A percentile compares a stretch with the other conserved stretches of the same genome.
Conservation (phyloP, 1,284 basidiomycete genomes). For the Phylloboletellus chloephorus region DNA sequence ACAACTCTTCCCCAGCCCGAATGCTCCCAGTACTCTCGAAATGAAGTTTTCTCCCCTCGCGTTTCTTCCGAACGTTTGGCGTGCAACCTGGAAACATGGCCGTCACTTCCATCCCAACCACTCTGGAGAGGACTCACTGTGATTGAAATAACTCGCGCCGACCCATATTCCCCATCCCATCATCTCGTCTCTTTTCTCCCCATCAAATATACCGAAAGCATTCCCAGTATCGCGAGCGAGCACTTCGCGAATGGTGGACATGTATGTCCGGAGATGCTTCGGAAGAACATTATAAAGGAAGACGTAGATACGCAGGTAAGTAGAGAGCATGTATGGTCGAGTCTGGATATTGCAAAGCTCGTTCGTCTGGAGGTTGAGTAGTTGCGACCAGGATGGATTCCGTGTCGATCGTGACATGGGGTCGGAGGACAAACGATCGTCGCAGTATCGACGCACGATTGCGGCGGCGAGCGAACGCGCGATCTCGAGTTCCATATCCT, state of each 20-base stretch:
- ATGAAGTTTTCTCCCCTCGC: slow-evolving; percentile 41
- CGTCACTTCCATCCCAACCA: slow-evolving; percentile 1
- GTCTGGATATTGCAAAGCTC: slow-evolving; percentile 38
- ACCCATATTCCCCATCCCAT: slow-evolving; percentile 59
- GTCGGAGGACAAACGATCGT: slow-evolving; percentile 14
- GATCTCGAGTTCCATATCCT: slow-evolving; percentile 50
- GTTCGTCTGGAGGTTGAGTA: slow-evolving; percentile 48
- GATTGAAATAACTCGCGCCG: slow-evolving; percentile 61
- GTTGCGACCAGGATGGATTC: slow-evolving; percentile 15
- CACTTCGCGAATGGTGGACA: slow-evolving; percentile 44
- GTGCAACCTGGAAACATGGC: slow-evolving; percentile 42
- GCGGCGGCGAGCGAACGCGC: slow-evolving; percentile 46
- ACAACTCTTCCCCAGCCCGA: slow-evolving; percentile 49
- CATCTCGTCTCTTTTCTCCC: slow-evolving; percentile 46
- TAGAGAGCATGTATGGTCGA: slow-evolving; percentile 40
- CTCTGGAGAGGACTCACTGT: slow-evolving; percentile 38
- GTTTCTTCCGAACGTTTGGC: slow-evolving; percentile 53
- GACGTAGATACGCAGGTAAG: slow-evolving; percentile 42
- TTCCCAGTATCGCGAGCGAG: slow-evolving; percentile 60
- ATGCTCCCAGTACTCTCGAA: slow-evolving; percentile 48
- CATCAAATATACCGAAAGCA: slow-evolving; percentile 62
- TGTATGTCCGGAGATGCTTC: slow-evolving; percentile 33
- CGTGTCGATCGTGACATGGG: slow-evolving; percentile 1
- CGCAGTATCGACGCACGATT: slow-evolving; percentile 37
- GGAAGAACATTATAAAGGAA: slow-evolving; percentile 40